Base-by-base conservation (phyloP, 768 basidiomycete species). In the Suillus paluster region DNA sequence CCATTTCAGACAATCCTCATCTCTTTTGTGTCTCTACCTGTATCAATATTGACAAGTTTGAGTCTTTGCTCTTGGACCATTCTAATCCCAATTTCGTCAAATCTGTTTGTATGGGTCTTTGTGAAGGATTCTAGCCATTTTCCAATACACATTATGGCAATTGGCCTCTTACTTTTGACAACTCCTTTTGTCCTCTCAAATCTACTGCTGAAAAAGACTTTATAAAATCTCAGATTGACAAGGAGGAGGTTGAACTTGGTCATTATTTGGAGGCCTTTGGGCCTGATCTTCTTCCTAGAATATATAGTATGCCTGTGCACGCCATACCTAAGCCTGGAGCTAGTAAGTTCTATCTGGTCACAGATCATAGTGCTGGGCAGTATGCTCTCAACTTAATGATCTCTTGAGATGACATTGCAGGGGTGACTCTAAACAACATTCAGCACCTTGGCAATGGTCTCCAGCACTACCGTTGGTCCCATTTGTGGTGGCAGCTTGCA, bases 291-390 rank as follows among this genome's bases (percentile, higher is more conserved):
- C 42, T 62, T 0, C 81, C 78, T 0, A 81, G 81, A 0, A 84
- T 85, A 81, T 75, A 77, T 53, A 68, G 65, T 27, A 73, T 74
- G 57, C 83, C 80, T 0, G 64, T 82, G 0, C 65, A 75, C 41
- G 75, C 73, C 1, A 76, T 84, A 0, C 79, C 79, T 0, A 83
- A 83, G 59, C 30, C 30, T 3, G 6, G 30, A 6, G 6, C 30
- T 30, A 30, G 6, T 30, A 30, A 30, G 30, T 30, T 30, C 30
- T 6, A 6, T 6, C 3, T 30, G 30, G 30, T 30, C 6, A 30
- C 30, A 30, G 30, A 39, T 17, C 30, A 30, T 30, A 30, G 30
- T 6, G 6, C 30, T 30, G 30, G 30, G 30, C 30, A 30, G 6
- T 30, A 30, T 30, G 30, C 30, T 3, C 30, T 30, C 3, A 30